A percentile compares a stretch with the other conserved stretches of the same genome.
phyloP scores from a whole-genome alignment of 2,329 filamentous ascomycete species.

The Colletotrichum musicola region DNA sequence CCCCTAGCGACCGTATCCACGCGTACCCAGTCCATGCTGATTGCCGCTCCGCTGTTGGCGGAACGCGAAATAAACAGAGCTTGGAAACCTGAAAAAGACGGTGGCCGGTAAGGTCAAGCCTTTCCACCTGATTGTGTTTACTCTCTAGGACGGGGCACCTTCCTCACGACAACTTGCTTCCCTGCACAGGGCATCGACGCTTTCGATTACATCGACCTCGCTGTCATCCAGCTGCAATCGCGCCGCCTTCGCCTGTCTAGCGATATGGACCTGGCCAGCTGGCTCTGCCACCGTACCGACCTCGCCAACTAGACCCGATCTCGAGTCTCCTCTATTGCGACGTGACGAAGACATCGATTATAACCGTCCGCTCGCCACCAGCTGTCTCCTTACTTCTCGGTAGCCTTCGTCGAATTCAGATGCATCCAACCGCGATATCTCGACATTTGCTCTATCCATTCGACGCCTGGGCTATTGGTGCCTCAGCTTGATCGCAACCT shows the following conservation, averaged over 20 bases:
- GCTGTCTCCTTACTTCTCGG: neutral
- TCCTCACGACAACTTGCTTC: neutral
- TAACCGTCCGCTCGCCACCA: neutral
- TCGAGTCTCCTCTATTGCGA: conserved; percentile 15
- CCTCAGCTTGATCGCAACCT: neutral
- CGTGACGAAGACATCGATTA: conserved; percentile 10
- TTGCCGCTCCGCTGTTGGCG: too few species aligned
- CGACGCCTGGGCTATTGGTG: neutral
- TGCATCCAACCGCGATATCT: conserved; percentile 16
- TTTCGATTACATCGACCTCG: neutral
- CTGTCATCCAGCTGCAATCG: neutral
- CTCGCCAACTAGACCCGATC: neutral
- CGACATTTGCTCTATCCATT: neutral
- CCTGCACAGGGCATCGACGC: neutral
- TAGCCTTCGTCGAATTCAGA: conserved; percentile 6
- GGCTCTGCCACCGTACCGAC: neutral
- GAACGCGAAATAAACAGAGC: conserved; percentile 28
- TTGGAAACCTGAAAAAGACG: conserved; percentile 10
- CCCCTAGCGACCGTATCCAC: too few species aligned
- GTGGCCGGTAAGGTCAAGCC: conserved; percentile 10
- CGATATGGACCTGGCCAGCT: conserved; percentile 14
- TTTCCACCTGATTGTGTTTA: neutral
- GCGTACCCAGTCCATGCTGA: too few species aligned
- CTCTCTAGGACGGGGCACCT: neutral
- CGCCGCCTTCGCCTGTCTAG: neutral